A percentile compares a stretch with the other conserved stretches of the same genome.
Conservation (phyloP, 345 rosid species). For the Melaleuca quinquenervia region DNA sequence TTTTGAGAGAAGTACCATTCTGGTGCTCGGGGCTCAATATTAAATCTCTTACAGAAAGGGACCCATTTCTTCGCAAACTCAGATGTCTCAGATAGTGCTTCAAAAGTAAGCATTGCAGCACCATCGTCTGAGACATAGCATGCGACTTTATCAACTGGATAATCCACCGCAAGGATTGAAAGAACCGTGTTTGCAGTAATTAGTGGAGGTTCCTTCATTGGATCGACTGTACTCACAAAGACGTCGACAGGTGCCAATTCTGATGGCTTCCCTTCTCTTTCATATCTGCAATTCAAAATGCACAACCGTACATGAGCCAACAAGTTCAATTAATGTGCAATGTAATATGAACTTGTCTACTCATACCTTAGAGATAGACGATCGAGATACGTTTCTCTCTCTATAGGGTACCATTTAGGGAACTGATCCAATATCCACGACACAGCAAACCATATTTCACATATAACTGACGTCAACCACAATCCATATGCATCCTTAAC, state of each 20-base stretch:
- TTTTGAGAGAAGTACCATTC: conserved; percentile 97
- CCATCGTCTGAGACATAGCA: conserved; percentile 99
- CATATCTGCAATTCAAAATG: conserved; percentile 44
- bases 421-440: conserved; percentile 99
- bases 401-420: conserved; percentile 93
- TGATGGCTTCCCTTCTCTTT: conserved; percentile 93
- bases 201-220: conserved; percentile 94
- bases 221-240: conserved; percentile 96
- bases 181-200: conserved; percentile 98
- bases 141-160: conserved; percentile 88
- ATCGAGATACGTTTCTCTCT: conserved; percentile 91
- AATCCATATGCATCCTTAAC: conserved; percentile 81
- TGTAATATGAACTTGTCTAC: not conserved
- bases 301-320: not conserved
- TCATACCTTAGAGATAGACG: conserved; percentile 79
- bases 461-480: conserved; percentile 95
- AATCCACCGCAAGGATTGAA: conserved; percentile 95
- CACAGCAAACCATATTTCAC: conserved; percentile 97
- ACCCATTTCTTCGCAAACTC: conserved; percentile 98
- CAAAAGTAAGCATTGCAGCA: conserved; percentile 99
- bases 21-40: conserved; percentile 95
- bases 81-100: conserved; percentile 96
- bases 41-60: conserved; percentile 88
- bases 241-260: conserved; percentile 70
- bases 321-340: not conserved